These are phyloP conservation scores for Kodamaea lidongshanica DNA, from an alignment of 805 yeast genomes.

Conservation along the genomic window DNA sequence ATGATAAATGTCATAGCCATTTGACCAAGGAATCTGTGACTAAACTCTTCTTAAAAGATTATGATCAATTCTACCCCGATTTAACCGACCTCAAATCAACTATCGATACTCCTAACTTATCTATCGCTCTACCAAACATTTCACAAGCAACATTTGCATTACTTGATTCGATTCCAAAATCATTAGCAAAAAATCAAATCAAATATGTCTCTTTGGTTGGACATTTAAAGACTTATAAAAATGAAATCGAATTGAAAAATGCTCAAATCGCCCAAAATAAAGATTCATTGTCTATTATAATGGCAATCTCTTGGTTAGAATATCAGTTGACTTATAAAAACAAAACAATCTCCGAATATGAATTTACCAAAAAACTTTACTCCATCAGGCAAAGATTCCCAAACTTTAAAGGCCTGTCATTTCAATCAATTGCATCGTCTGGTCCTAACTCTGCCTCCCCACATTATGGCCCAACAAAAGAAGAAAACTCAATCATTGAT, in stretches of 20 bases:
- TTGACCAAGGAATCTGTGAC: constrained; percentile 17
- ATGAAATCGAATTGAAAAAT: constrained; percentile 62
- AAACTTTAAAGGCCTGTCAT: constrained; percentile 62
- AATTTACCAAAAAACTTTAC: constrained; percentile 56
- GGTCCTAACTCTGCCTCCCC: constrained; percentile 73
- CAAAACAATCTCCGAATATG: constrained; percentile 50
- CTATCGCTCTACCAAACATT: constrained; percentile 29
- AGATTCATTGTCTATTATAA: constrained; percentile 73
- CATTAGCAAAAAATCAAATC: constrained; percentile 20
- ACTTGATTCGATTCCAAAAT: constrained; percentile 22
- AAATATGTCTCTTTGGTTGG: constrained; percentile 28
- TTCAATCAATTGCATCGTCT: constrained; percentile 69
- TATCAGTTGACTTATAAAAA: constrained; percentile 38
- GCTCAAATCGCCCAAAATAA: constrained; percentile 71
- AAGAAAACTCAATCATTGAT: constrained; percentile 54
- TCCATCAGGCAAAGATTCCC: constrained; percentile 48
- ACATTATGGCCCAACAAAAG: constrained; percentile 66
- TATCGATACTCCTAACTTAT: constrained; percentile 10
- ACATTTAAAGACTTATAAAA: constrained; percentile 69
- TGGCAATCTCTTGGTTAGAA: constrained; percentile 81
- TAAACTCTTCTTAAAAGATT: constrained; percentile 40
- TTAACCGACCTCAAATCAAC: constrained; percentile 27
- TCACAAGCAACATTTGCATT: constrained; percentile 28
- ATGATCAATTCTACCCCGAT: constrained; percentile 55
- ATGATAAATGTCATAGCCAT: constrained; percentile 22